Evolutionary conservation across 225 moss, liverwort and hornwort genomes (phyloP).

Genomic region (Neckera pumila): DNA sequence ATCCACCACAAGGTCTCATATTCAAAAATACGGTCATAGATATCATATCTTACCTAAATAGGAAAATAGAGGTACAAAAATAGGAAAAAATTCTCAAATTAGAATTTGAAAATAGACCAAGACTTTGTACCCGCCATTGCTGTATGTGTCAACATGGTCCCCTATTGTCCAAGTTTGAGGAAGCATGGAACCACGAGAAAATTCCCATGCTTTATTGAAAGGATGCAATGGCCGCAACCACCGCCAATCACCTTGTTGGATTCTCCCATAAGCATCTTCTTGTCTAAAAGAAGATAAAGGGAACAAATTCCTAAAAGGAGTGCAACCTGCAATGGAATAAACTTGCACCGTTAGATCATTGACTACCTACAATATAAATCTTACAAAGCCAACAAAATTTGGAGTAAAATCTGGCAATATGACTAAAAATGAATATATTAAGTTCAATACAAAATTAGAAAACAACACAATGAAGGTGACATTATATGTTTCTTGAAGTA

Average conservation of each 20-base stretch:
- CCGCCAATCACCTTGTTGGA: neutral
- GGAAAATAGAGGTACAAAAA: neutral
- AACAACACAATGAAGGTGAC: neutral
- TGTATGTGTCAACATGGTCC: neutral
- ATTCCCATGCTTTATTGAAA: neutral
- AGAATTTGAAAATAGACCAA: neutral
- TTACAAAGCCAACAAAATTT: neutral
- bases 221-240: neutral
- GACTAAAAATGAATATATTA: neutral
- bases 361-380: neutral
- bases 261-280: neutral
- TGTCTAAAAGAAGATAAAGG: neutral
- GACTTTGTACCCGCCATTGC: neutral
- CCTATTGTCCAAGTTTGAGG: neutral
- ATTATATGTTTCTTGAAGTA: neutral
- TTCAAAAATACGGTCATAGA: neutral
- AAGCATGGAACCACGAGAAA: neutral
- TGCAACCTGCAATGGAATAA: neutral
- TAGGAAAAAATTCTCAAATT: neutral
- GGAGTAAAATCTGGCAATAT: fast-evolving
- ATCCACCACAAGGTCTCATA: neutral
- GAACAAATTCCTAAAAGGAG: neutral
- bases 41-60: neutral
- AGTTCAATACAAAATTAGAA: neutral
- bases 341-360: neutral